Percentiles rank a stretch among this genome's conserved stretches.
Evolutionary conservation across 225 moss, liverwort and hornwort species (phyloP).

Genomic region (Neckera pumila): DNA sequence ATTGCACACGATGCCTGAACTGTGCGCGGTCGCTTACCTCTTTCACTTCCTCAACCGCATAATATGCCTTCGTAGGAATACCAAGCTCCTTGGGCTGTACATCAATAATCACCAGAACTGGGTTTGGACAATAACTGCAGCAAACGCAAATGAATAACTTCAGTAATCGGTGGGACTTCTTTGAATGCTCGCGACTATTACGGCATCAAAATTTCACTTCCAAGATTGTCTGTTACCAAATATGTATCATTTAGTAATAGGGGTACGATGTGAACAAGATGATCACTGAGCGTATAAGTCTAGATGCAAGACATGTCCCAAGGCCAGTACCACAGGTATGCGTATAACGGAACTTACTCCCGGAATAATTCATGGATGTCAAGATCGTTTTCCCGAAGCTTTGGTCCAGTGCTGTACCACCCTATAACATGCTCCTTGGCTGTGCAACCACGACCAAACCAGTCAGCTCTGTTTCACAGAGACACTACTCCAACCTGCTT

Average conservation of each 20-base stretch:
- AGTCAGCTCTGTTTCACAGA: not conserved
- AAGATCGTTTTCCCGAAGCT: conserved; percentile 92
- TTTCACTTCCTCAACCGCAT: conserved; percentile 95
- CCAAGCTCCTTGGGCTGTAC: conserved; percentile 92
- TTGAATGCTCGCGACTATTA: not conserved
- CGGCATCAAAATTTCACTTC: not conserved
- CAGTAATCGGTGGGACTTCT: not conserved
- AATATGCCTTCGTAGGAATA: conserved; percentile 95
- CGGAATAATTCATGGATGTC: conserved; percentile 49
- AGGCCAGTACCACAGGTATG: not conserved
- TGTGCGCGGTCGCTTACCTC: conserved; percentile 40
- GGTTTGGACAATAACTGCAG: conserved; percentile 90
- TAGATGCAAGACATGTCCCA: not conserved
- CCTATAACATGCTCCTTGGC: conserved; percentile 29
- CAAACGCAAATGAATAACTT: not conserved
- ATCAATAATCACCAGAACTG: conserved; percentile 93
- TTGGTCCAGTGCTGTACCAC: conserved; percentile 98
- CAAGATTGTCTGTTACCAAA: not conserved
- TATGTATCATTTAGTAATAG: not conserved
- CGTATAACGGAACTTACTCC: conserved; percentile 10
- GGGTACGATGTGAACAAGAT: not conserved
- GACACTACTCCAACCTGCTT: not conserved
- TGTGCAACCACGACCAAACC: not conserved
- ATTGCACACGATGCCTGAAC: not conserved
- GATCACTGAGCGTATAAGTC: not conserved